A percentile compares a stretch with the other conserved stretches of the same genome.
Evolutionary conservation across 306 rosid genomes (phyloP).

Genomic region (Dalbergia oliveri): DNA sequence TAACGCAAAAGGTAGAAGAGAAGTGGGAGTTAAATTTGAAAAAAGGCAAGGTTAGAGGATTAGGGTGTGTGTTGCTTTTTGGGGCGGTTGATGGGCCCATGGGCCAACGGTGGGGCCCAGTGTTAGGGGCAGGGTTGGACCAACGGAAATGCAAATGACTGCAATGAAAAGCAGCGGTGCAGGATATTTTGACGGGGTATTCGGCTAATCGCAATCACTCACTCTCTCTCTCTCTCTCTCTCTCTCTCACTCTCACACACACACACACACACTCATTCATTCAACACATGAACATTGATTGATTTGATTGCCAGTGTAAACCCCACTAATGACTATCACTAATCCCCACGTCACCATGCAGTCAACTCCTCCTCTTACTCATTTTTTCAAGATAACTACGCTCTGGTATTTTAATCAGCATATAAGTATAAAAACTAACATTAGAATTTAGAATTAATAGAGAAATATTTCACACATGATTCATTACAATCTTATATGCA

Average conservation of each 20-base stretch:
- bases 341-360: not conserved
- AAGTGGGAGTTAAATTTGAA: not conserved
- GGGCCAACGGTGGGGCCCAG: slow-evolving; percentile 38
- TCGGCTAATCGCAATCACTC: not conserved
- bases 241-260: not conserved
- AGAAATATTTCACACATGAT: too few relatives aligned
- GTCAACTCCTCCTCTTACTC: not conserved
- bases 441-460: too few relatives aligned
- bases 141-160: slow-evolving; percentile 39
- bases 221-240: not conserved
- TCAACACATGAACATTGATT: not conserved
- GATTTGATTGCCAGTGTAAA: not conserved
- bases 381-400: too few relatives aligned
- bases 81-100: slow-evolving; percentile 45
- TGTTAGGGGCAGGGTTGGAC: slow-evolving; percentile 10
- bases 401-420: too few relatives aligned
- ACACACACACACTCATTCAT: not conserved
- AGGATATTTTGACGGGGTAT: slow-evolving; percentile 35
- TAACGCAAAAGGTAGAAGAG: not conserved
- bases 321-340: slow-evolving; percentile 3
- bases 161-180: slow-evolving; percentile 41
- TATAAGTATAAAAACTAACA: too few relatives aligned
- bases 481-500: too few relatives aligned
- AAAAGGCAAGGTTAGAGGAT: not conserved
- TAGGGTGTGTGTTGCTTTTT: not conserved